Conservation (phyloP, 768 basidiomycete species). For the Podaxis sp. region DNA sequence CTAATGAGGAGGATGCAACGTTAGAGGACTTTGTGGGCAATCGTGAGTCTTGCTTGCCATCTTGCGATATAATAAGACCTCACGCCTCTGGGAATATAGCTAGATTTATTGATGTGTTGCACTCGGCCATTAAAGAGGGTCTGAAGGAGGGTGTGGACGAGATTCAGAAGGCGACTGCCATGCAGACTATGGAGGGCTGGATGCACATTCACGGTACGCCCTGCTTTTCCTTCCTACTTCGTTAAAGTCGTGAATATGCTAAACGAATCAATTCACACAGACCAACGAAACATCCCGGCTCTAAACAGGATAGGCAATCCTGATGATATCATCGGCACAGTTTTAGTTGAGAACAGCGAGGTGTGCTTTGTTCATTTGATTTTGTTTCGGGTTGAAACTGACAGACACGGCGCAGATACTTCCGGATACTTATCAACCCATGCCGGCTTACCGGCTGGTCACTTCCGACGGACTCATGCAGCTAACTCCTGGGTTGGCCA, state of each 20-base stretch:
- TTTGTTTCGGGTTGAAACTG: not conserved
- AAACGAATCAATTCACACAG: conserved; percentile 33
- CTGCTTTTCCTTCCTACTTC: not conserved
- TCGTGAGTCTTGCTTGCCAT: conserved; percentile 40
- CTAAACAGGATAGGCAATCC: conserved; percentile 77
- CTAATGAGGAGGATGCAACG: conserved; percentile 45
- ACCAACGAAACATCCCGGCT: conserved; percentile 73
- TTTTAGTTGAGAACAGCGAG: conserved; percentile 69
- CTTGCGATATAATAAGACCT: not conserved
- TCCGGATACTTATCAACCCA: conserved; percentile 74
- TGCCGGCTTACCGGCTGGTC: conserved; percentile 83
- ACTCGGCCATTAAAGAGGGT: conserved; percentile 55
- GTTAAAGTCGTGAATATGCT: not conserved
- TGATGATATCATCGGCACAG: conserved; percentile 80
- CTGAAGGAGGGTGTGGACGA: conserved; percentile 63
- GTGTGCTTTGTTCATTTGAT: conserved; percentile 30
- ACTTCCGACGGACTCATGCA: conserved; percentile 71
- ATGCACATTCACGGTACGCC: conserved; percentile 73
- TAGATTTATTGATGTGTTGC: conserved; percentile 58
- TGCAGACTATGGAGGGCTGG: conserved; percentile 75
- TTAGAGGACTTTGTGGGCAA: conserved; percentile 75
- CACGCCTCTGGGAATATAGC: conserved; percentile 35
- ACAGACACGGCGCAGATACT: conserved; percentile 44
- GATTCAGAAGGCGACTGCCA: conserved; percentile 61
- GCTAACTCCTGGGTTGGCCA: conserved; percentile 66